Evolutionary conservation across 2,329 filamentous ascomycete species (phyloP), one percentile per base, ranked within the genome.

Genomic region (Aaosphaeria pasadenensis): DNA sequence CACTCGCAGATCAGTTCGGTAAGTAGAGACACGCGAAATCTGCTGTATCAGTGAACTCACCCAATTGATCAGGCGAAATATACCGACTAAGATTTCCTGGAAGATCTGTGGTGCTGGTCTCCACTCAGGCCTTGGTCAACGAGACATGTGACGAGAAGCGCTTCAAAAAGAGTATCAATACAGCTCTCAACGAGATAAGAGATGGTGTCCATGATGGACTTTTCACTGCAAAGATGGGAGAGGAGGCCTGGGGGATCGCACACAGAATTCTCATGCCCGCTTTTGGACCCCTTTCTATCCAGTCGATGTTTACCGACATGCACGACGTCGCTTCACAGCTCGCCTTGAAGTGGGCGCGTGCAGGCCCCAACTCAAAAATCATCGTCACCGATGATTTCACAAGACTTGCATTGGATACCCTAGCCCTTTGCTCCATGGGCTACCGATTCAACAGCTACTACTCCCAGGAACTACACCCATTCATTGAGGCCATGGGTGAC

Each of bases 241-340:
- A 71, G 32, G 65, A 66, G 43, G 64, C 72, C 28, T 75, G 72
- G 72, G 64, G 51, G 47, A 77, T 86, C 53, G 86, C 87, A 30
- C 81, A 88, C 59, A 73, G 83, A 24, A 71, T 85, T 11, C 71
- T 89, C 46, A 78, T 86, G 58, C 85, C 86, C 0, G 84, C 84
- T 3, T 88, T 89, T 62, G 86, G 86, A 0, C 86, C 86, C 0
- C 66, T 88, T 24, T 76, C 80, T 1, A 88, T 90, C 57, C 77
- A 81, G 32, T 73, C 70, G 47, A 89, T 89, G 86, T 89, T 86
- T 52, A 75, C 80, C 51, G 71, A 72, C 56, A 69, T 67, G 65
- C 62, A 67, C 41, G 86, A 88, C 54, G 82, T 88, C 50, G 79
- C 84, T 4, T 75, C 76, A 0, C 85, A 89, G 60, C 68, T 89